Percentiles rank a stretch among this genome's conserved stretches.
phyloP scores from a whole-genome alignment of 2,329 filamentous ascomycete species.

The Phyllosticta paracitricarpa region DNA sequence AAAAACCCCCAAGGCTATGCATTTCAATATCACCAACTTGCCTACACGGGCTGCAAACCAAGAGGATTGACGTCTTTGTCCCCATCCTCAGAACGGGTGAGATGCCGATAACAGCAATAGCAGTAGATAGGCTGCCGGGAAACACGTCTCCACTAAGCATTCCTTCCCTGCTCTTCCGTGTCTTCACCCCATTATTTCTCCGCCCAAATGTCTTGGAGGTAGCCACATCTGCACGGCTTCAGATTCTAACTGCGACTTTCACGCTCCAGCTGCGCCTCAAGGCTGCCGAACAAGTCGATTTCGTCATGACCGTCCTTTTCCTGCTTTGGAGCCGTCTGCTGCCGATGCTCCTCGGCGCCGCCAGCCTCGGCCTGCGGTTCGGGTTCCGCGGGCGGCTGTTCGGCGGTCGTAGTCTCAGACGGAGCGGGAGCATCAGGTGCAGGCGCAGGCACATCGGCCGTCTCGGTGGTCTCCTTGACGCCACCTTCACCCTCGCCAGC shows the following conservation, averaged over 20 bases:
- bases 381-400: slow-evolving; percentile 7
- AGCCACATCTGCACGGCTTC: background rate
- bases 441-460: background rate
- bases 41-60: no score
- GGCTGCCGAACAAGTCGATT: slow-evolving; percentile 37
- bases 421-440: background rate
- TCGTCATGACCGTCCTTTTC: slow-evolving; percentile 23
- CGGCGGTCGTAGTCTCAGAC: background rate
- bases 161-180: no score
- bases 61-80: no score
- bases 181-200: no score
- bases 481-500: background rate
- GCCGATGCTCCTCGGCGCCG: background rate
- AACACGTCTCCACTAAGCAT: no score
- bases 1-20: no score
- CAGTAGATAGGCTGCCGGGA: no score
- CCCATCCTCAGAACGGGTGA: no score
- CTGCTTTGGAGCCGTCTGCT: background rate
- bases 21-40: no score
- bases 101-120: no score
- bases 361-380: background rate
- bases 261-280: slow-evolving; percentile 35
- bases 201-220: no score
- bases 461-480: background rate
- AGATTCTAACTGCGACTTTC: background rate